Conservation (phyloP, 2,329 filamentous ascomycete genomes). For the Alternaria hordeiaustralica region DNA sequence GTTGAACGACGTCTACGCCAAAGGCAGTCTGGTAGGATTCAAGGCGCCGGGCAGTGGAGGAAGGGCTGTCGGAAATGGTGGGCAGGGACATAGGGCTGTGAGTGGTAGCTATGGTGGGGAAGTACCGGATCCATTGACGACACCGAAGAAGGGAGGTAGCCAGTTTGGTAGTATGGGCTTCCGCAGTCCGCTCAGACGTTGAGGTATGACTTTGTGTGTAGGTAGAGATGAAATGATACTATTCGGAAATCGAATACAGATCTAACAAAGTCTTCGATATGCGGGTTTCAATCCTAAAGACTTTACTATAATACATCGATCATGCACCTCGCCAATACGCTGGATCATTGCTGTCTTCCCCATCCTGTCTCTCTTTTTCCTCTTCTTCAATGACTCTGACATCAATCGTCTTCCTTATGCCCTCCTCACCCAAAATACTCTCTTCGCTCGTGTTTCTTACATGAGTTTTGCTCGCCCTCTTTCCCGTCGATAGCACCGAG, state of each 20-base stretch:
- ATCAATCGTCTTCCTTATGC: too few relatives aligned
- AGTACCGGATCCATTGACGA: slow-evolving; percentile 63
- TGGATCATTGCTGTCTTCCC: too few relatives aligned
- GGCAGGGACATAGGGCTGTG: slow-evolving; percentile 2
- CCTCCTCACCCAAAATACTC: too few relatives aligned
- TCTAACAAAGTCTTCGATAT: neutral
- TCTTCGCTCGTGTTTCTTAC: too few relatives aligned
- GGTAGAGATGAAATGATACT: neutral
- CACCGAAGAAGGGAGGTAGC: slow-evolving; percentile 54
- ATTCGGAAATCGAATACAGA: neutral
- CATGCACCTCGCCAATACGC: too few relatives aligned
- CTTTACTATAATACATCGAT: too few relatives aligned
- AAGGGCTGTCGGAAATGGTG: slow-evolving; percentile 6
- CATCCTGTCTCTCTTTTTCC: too few relatives aligned
- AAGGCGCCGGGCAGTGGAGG: slow-evolving; percentile 41
- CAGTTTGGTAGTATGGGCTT: slow-evolving; percentile 48
- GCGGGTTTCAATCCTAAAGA: too few relatives aligned
- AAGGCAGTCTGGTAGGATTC: slow-evolving; percentile 63
- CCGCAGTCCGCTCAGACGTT: slow-evolving; percentile 40
- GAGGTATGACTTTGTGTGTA: neutral
- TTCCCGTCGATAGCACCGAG: too few relatives aligned
- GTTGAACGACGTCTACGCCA: slow-evolving; percentile 82
- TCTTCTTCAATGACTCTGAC: too few relatives aligned
- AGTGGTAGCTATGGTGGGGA: slow-evolving; percentile 36
- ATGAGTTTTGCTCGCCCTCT: too few relatives aligned